A percentile compares a stretch with the other conserved stretches of the same genome.
Evolutionary conservation across 2,329 filamentous ascomycete genomes (phyloP).

Genomic region (Colletotrichum nymphaeae): DNA sequence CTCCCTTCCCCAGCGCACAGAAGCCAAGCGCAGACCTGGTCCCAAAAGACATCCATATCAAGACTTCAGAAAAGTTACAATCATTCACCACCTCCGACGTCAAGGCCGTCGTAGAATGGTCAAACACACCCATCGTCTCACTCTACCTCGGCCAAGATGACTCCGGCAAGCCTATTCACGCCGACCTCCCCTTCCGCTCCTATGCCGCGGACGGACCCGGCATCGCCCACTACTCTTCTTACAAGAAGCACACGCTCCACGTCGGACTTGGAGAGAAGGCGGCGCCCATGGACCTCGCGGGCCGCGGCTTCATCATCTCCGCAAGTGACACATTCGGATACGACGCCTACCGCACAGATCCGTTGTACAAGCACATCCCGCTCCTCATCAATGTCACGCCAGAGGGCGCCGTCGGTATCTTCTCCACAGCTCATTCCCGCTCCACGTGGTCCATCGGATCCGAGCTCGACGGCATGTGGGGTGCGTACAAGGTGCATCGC

Average conservation of each 20-base stretch:
- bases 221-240: constrained; percentile 72
- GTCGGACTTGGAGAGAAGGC: constrained; percentile 79
- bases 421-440: constrained; percentile 74
- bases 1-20: constrained; percentile 71
- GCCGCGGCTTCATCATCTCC: constrained; percentile 73
- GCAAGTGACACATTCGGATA: constrained; percentile 81
- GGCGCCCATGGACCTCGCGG: constrained; percentile 78
- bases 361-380: constrained; percentile 81
- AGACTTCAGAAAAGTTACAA: constrained; percentile 45
- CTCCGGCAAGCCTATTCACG: constrained; percentile 64
- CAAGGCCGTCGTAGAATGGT: constrained; percentile 69
- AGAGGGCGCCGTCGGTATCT: constrained; percentile 72
- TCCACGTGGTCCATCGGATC: constrained; percentile 75
- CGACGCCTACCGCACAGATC: constrained; percentile 76
- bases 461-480: constrained; percentile 82
- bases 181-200: constrained; percentile 73
- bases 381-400: constrained; percentile 76
- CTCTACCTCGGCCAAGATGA: constrained; percentile 65
- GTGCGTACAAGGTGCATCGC: constrained; percentile 78
- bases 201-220: constrained; percentile 72
- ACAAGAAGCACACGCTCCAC: constrained; percentile 72
- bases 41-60: constrained; percentile 33
- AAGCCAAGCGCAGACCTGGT: constrained; percentile 45
- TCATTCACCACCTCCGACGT: constrained; percentile 45
- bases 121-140: constrained; percentile 58